Base-by-base conservation (phyloP, 345 rosid species). In the Gossypium thurberi region DNA sequence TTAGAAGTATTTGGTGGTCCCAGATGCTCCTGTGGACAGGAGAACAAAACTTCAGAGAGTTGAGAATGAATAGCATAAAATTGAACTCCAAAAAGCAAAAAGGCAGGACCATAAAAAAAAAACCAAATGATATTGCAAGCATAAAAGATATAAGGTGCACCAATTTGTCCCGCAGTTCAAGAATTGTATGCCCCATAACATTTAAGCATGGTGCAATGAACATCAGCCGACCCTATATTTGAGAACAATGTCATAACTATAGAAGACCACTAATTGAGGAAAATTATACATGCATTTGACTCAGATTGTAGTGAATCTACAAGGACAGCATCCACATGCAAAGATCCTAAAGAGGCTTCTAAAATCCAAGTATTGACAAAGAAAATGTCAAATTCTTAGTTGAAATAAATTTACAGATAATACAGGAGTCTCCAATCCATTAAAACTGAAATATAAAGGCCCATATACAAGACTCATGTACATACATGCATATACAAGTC, bases 1-100 rank as follows among this genome's bases (percentile, higher is more conserved):
- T 85, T 85, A 28, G 92, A 89, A 12, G 67, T 64, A 81, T 82
- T 79, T 58, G 76, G 77, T 21, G 74, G 82, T 60, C 83, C 87
- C 63, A 78, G 87, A 75, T 83, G 82, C 81, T 82, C 84, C 97
- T 87, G 90, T 81, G 78, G 75, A 69, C 21, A 61, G n/a, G 33
- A 77, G 42, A 42, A 11, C 17, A 59, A 62, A 58, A 21, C 23
- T 75, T 80, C 28, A 74, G 72, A 78, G 74, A 72, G 21, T 60
- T 20, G 55, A 69, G 18, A 25, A 52, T 15, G 6, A 59, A 46
- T 18, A 3, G 1, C 58, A 37, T 46, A 57, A 56, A 5, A n/a
- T 13, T 50, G 26, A 15, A 75, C 57, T 59, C 33, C 8, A 61
- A 2, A 61, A 17, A 47, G 10, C 6, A 61, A 17, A 53, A 14